phyloP scores from a whole-genome alignment of 805 yeast genomes.

The Metschnikowia baotianmanensis region DNA sequence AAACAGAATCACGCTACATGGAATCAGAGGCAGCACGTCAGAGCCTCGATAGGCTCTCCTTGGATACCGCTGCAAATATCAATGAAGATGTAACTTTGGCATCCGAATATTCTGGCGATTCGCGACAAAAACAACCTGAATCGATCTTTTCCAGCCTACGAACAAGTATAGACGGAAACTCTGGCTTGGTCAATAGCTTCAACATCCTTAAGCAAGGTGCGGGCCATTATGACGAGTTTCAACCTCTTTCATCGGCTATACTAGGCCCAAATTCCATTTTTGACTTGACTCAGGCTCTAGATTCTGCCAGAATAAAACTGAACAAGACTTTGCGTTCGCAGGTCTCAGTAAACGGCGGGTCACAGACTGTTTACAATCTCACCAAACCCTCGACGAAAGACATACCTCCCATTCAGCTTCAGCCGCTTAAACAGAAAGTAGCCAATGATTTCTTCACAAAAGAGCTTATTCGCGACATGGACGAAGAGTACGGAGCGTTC shows the following conservation, averaged over 20 bases:
- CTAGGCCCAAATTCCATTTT: constrained; percentile 74
- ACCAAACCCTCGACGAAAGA: constrained; percentile 74
- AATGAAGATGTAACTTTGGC: constrained; percentile 18
- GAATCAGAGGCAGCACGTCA: constrained; percentile 13
- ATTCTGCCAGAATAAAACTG: constrained; percentile 39
- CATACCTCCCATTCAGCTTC: constrained; percentile 74
- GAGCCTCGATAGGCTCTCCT: constrained; percentile 16
- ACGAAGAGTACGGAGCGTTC: constrained; percentile 32
- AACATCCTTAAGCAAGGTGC: constrained; percentile 16
- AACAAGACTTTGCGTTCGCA: constrained; percentile 32
- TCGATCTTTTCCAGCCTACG: constrained; percentile 19
- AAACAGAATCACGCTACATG: constrained; percentile 7
- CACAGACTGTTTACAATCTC: constrained; percentile 43
- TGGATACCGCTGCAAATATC: constrained; percentile 18
- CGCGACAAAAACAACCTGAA: constrained; percentile 14
- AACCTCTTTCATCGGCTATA: constrained; percentile 42
- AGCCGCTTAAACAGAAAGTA: constrained; percentile 28
- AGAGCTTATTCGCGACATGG: constrained; percentile 20
- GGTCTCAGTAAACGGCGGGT: constrained; percentile 42
- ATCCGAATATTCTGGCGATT: constrained; percentile 15
- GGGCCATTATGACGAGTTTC: constrained; percentile 19
- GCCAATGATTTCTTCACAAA: constrained; percentile 21
- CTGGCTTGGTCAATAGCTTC: constrained; percentile 14
- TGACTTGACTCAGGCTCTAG: constrained; percentile 66
- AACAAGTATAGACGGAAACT: constrained; percentile 15